A percentile compares a stretch with the other conserved stretches of the same genome.
Evolutionary conservation across 2,329 filamentous ascomycete genomes (phyloP).

Genomic region (Aureobasidium subglaciale): DNA sequence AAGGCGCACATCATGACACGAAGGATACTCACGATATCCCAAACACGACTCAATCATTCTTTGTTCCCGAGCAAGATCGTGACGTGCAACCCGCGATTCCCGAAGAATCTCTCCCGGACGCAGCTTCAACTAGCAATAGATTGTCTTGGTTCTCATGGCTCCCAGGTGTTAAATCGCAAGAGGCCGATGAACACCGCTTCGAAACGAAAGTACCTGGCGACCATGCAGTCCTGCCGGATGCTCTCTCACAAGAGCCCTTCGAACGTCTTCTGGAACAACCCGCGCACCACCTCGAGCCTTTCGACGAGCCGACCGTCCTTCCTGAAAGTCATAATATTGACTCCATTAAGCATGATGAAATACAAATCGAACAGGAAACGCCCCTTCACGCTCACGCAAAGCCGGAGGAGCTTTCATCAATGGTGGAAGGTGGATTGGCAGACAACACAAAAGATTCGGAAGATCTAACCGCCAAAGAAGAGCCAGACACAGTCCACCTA

Average conservation of each 20-base stretch:
- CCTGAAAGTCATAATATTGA: fast-evolving
- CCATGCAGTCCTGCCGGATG: not conserved
- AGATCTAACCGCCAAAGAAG: not conserved
- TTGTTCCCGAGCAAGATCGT: not conserved
- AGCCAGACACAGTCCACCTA: no score
- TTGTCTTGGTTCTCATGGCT: conserved; percentile 10
- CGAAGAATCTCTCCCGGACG: not conserved
- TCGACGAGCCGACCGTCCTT: not conserved
- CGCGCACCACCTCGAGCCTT: not conserved
- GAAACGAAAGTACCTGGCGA: not conserved
- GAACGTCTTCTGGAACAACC: conserved; percentile 5
- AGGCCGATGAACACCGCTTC: not conserved
- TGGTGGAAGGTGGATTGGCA: no score
- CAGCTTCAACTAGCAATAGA: not conserved
- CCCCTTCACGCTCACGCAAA: not conserved
- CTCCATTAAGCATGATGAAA: not conserved
- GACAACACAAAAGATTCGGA: not conserved
- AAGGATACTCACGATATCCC: no score
- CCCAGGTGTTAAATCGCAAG: not conserved
- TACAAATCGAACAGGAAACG: not conserved
- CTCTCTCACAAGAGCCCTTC: not conserved
- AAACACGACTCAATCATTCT: no score
- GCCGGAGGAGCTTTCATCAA: not conserved
- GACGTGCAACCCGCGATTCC: not conserved
- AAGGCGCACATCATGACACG: no score